Base-by-base conservation (phyloP, 2,329 filamentous ascomycete species). In the Tympanopsis confertula region DNA sequence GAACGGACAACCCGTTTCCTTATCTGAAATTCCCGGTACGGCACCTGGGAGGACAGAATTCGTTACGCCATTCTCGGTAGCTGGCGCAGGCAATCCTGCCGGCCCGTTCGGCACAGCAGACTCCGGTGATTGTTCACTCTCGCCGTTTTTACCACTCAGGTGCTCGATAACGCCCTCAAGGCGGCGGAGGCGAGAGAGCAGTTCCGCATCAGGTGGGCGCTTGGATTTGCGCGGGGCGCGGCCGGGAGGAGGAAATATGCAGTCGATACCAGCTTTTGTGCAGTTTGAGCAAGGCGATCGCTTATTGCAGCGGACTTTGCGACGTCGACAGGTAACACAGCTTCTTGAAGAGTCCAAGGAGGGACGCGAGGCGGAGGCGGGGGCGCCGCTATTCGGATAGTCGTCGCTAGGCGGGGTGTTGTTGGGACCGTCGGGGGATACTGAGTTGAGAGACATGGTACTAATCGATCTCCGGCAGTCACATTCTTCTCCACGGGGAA, bases 271-370 rank as follows among this genome's bases (percentile, higher is more conserved):
- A 2, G 61, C 50, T 41, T 61, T 67, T 28, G 48, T 39, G 38
- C 65, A 68, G 42, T 66, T 68, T 5, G 58, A 58, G 39, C 65
- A 69, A 1, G 62, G 62, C 2, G 50, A 46, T 13, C 42, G 42
- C 32, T 56, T 55, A 42, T 68, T 56, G 42, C 64, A 68, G 37
- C 56, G 64, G 38, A 64, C 54, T 42, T 64, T 64, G 17, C 60
- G 51, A 19, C 55, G 54, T 28, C 58, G 51, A 41, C 60, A 63
- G 7, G 30, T 33, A 13, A 33, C 30, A 33, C 30, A 33, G 15
- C 30, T 33, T n/a, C n/a, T n/a, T n/a, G n/a, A n/a, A n/a, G n/a
- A n/a, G n/a, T n/a, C n/a, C n/a, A n/a, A n/a, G n/a, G n/a, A n/a
- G n/a, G n/a, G n/a, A n/a, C n/a, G n/a, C n/a, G n/a, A n/a, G n/a